Base-by-base conservation (phyloP, 352 stramenopile species). In the Phytopythium vexans region DNA sequence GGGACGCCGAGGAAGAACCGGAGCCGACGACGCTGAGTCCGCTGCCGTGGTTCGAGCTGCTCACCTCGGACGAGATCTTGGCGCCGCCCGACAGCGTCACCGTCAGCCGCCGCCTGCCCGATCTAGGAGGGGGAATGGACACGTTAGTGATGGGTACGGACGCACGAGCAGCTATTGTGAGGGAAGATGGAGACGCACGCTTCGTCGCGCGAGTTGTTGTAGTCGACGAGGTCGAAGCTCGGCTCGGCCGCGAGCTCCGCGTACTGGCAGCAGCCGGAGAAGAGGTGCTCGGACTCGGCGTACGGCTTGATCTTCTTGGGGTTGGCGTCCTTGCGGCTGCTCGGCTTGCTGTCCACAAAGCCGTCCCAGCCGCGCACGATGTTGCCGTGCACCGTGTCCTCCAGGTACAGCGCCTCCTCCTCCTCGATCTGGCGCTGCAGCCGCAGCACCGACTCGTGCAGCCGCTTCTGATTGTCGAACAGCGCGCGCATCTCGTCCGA, bases 361-460 rank as follows among this genome's bases (percentile, higher is more conserved):
- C 85, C 85, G 49, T 94, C 85, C 85, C 85, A 94, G 38, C 85
- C 85, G 41, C 82, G 82, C 56, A 94, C 82, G 58, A 94, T 94
- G 71, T 94, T 94, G 38, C 85, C 85, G 50, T 94, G 83, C 38
- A 77, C 64, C 5, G 85, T 94, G 41, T 94, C 85, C 31, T 94
- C 85, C 9, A 94, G 57, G 52, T 94, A 94, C 54, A 68, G 63
- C 14, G 70, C 68, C 53, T 94, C 85, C 47, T 88, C 75, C 36
- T 93, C 85, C 40, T 88, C 74, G 49, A 94, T 91, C 66, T 92
- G 85, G 32, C 62, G 14, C 55, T 94, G 78, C 8, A 92, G 43
- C 49, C 77, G 77, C 49, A 90, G 58, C 11, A 90, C 66, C 3
- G 72, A 73, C 42, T 94, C 84, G 55, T 94, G 78, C 33, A 88